Evolutionary conservation across 495 filamentous ascomycete genomes (phyloP).

Genomic region (Cairneyella variabilis): DNA sequence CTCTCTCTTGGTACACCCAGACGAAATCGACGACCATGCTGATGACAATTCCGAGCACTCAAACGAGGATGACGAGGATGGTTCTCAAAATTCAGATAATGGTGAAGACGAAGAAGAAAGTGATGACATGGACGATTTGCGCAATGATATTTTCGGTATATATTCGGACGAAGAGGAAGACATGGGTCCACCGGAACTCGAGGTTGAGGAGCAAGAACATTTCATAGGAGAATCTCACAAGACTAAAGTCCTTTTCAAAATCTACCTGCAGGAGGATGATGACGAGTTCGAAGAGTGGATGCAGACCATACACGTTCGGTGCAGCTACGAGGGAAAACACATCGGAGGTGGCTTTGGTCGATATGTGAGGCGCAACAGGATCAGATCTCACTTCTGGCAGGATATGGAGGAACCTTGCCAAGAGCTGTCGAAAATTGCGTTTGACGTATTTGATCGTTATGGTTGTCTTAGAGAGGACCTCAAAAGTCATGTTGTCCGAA

Average conservation of each 20-base stretch:
- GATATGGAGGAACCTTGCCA: too few relatives aligned
- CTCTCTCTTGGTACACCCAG: not conserved
- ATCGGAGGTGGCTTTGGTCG: too few relatives aligned
- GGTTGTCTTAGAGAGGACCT: too few relatives aligned
- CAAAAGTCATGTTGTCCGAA: too few relatives aligned
- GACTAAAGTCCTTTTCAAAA: constrained; percentile 11
- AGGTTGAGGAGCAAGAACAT: constrained; percentile 10
- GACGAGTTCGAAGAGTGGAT: constrained; percentile 10
- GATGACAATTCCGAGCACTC: constrained; percentile 8
- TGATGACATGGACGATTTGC: constrained; percentile 5
- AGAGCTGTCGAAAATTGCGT: too few relatives aligned
- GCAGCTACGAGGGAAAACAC: too few relatives aligned
- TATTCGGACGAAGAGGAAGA: constrained; percentile 4
- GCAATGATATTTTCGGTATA: constrained; percentile 6
- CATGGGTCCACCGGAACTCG: constrained; percentile 4
- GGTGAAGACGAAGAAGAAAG: constrained; percentile 5
- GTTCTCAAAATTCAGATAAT: constrained; percentile 8
- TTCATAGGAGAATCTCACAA: constrained; percentile 6
- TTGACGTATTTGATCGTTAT: too few relatives aligned
- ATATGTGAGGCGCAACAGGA: too few relatives aligned
- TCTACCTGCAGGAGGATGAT: constrained; percentile 8
- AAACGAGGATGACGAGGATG: constrained; percentile 2
- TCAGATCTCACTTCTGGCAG: too few relatives aligned
- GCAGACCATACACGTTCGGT: constrained; percentile 6
- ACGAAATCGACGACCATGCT: constrained; percentile 8